These are phyloP conservation scores for Petunia secreta DNA, from an alignment of 257 asterid species.

Conservation along the genomic window DNA sequence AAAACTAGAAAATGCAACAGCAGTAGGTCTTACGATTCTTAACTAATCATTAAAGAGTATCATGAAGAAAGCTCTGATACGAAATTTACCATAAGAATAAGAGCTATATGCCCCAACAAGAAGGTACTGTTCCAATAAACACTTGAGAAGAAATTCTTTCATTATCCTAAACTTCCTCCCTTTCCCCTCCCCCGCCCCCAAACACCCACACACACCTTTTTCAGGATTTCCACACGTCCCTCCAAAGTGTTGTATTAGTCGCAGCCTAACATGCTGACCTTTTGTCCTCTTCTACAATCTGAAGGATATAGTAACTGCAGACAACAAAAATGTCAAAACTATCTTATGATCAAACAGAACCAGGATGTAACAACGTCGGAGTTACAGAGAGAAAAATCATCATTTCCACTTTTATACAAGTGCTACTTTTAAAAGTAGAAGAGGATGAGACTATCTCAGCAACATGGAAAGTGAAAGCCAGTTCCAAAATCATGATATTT, in stretches of 20 bases:
- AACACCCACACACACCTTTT: no score
- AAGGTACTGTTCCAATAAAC: background rate
- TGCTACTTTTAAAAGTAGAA: background rate
- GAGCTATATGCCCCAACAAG: background rate
- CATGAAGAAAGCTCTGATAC: background rate
- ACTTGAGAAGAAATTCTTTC: background rate
- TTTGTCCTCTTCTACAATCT: conserved; percentile 93
- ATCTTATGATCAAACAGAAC: conserved; percentile 23
- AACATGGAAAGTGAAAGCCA: background rate
- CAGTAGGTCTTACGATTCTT: background rate
- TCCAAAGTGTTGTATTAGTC: no score
- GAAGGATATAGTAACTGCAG: conserved; percentile 88
- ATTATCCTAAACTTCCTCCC: background rate
- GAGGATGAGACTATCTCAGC: conserved; percentile 1
- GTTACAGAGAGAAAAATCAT: background rate
- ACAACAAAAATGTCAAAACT: conserved; percentile 19
- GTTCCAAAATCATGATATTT: background rate
- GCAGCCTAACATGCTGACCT: conserved; percentile 59
- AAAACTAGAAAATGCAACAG: background rate
- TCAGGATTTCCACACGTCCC: no score
- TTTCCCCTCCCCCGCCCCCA: no score
- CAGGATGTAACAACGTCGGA: background rate
- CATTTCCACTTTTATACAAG: background rate
- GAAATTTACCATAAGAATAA: background rate
- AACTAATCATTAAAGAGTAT: background rate